Conservation (phyloP, 306 rosid genomes). For the Rubus idaeus region DNA sequence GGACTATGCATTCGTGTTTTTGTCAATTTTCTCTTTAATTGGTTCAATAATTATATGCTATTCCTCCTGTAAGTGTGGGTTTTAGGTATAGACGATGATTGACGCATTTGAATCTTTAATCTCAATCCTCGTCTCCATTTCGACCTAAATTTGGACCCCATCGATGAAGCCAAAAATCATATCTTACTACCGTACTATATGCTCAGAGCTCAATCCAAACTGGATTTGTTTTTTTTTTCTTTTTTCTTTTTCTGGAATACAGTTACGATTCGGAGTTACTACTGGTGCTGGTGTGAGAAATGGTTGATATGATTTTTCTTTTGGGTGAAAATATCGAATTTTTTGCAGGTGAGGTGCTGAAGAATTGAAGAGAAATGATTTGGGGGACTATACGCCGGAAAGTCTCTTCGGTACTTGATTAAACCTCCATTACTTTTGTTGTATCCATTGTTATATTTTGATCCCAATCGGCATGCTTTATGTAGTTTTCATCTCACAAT, state of each 20-base stretch:
- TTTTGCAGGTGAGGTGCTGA: slow-evolving; percentile 16
- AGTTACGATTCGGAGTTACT: not conserved
- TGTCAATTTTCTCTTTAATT: not conserved
- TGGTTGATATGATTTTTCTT: not conserved
- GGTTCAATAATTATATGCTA: too few species aligned
- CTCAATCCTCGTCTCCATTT: not conserved
- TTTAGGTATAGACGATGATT: not conserved
- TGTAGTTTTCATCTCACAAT: not conserved
- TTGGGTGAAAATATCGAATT: not conserved
- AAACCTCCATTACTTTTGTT: not conserved
- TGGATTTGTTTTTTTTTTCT: not conserved
- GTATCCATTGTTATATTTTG: not conserved
- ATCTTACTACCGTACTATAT: not conserved
- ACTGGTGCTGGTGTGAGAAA: not conserved
- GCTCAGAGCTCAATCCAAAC: not conserved
- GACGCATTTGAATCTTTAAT: not conserved
- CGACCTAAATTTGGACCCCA: not conserved
- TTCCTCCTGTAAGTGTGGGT: not conserved
- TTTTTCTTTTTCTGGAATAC: not conserved
- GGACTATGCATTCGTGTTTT: not conserved
- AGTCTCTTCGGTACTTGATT: slow-evolving; percentile 37
- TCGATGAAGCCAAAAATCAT: not conserved
- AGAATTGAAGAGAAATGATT: slow-evolving; percentile 38
- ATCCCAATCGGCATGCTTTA: not conserved
- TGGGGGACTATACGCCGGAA: slow-evolving; percentile 47